Base-by-base conservation (phyloP, 306 rosid species). In the Psophocarpus tetragonolobus region DNA sequence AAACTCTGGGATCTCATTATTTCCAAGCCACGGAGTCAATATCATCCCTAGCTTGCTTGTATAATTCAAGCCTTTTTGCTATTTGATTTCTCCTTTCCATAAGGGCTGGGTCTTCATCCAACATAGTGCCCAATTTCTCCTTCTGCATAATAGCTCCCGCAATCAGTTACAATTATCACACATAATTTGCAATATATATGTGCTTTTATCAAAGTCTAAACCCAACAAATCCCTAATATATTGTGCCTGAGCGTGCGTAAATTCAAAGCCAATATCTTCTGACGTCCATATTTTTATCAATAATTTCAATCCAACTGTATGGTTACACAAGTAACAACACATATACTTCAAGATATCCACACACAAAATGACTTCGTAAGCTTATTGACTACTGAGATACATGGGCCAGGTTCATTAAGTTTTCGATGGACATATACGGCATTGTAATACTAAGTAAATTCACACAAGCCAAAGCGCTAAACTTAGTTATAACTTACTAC, bases 1-100 rank as follows among this genome's bases (percentile, higher is more conserved):
- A 69, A 74, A 74, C 68, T 20, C 30, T 27, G 51, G 62, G 62
- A 75, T 65, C 58, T 79, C 51, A 56, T 81, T 82, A 96, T 87
- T 87, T 96, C 99, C 99, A 96, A 47, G 97, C 96, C 38, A 96
- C 99, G 3, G 96, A 80, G 50, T 96, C 98, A 39, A 96, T 96
- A 82, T 92, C 99, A 51, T 96, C 99, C 85, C 96, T 87, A 30
- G 99, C 99, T 50, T 97, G 96, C 90, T 96, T 91, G 88, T 96
- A 96, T 64, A 96, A 87, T 48, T 96, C 96, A 42, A 96, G 98
- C 77, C 99, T 88, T 82, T 91, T 96, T 9, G 96, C 97, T 53
- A 96, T 84, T 79, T 84, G 80, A 5, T 66, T 42, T 81, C 99
- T 91, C 86, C 75, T 92, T 68, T 96, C 98, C 98, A 91, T 92